Evolutionary conservation across 2,329 filamentous ascomycete species (phyloP), one percentile per base, ranked within the genome.

Genomic region (Mycogone perniciosa): DNA sequence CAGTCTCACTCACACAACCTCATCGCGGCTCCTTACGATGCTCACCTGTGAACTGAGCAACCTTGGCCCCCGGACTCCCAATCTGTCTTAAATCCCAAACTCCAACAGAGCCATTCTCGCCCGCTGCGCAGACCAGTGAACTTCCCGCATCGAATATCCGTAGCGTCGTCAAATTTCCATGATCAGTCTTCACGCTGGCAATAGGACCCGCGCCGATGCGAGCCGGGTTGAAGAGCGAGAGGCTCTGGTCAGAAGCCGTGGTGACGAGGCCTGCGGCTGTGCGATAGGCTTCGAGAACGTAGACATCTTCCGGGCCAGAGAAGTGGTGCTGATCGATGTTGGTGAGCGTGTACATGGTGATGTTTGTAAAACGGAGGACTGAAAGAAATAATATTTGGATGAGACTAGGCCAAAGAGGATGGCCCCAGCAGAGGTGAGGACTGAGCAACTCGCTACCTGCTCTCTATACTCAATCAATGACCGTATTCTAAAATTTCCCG

Each of bases 161-260:
- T 31, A 88, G 70, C 54, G 80, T 81, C 10, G 82, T 84, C 57
- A 89, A 70, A 54, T 85, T 85, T 5, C 76, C 74, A 56, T 87
- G 82, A 31, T 75, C 71, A 7, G 77, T 79, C 34, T 65, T 63
- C 44, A 81, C 68, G 7, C 69, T 69, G 46, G 72, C 71, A 29
- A 76, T 57, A 3, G 79, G 75, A 0, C 79, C 74, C 3, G 72
- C 63, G 48, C 73, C 72, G 27, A 90, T 71, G 27, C 73, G 76
- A 1, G 70, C 57, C 0, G 84, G 77, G 62, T 87, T 77, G 56
- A 90, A 77, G 13, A 88, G 68, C 30, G 80, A 77, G 20, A 91
- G 72, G n/a, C 74, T 76, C 66, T 88, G 81, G 68, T 89, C 84
- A 0, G 86, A 88, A 3, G 83, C 79, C 51, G 86, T 85, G 11